A percentile compares a stretch with the other conserved stretches of the same genome.
These are phyloP conservation scores for Suhomyces prunicola DNA, from an alignment of 805 yeast species.

Conservation along the genomic window DNA sequence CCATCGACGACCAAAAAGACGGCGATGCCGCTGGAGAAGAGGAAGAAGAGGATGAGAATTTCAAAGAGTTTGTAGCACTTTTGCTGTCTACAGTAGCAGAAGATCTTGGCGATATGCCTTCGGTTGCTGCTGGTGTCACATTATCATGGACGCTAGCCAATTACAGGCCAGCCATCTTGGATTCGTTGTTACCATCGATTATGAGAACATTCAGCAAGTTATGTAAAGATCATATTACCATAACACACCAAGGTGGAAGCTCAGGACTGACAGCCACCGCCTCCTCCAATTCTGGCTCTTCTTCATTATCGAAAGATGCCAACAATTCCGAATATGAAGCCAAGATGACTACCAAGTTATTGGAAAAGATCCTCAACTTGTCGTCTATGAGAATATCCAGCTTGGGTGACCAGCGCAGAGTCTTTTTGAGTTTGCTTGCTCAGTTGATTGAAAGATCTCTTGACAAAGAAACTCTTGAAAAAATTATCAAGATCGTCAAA, in stretches of 20 bases:
- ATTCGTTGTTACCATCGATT: conserved; percentile 67
- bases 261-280: neutral
- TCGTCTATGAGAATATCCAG: conserved; percentile 77
- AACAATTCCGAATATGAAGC: conserved; percentile 64
- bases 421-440: conserved; percentile 80
- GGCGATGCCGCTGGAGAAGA: conserved; percentile 31
- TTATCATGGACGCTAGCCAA: conserved; percentile 77
- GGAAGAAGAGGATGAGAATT: conserved; percentile 53
- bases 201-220: conserved; percentile 87
- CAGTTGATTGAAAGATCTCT: conserved; percentile 86
- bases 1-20: conserved; percentile 49
- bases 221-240: conserved; percentile 79
- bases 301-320: conserved; percentile 25
- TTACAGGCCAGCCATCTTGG: conserved; percentile 69
- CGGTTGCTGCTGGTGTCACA: conserved; percentile 85
- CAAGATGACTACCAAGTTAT: conserved; percentile 68
- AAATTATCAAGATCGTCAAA: conserved; percentile 74
- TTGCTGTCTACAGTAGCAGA: conserved; percentile 71
- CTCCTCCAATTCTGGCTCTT: conserved; percentile 6
- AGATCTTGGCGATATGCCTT: conserved; percentile 69
- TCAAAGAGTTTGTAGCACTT: conserved; percentile 56
- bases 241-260: conserved; percentile 50
- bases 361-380: conserved; percentile 73
- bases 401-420: conserved; percentile 91
- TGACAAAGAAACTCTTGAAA: conserved; percentile 69